phyloP scores from a whole-genome alignment of 2,329 filamentous ascomycete species.

The Helotiales sp. region DNA sequence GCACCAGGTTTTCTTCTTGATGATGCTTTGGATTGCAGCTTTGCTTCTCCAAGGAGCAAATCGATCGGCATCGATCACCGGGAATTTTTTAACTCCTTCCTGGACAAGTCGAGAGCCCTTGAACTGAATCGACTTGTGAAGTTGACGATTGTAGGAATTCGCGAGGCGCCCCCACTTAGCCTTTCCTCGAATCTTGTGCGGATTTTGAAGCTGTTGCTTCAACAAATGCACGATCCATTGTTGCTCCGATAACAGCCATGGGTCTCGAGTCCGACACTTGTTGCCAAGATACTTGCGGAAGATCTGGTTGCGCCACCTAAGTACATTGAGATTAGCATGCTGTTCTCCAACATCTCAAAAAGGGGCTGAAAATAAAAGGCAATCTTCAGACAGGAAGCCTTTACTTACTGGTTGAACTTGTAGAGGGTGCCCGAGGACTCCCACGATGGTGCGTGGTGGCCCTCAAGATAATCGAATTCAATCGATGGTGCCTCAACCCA shows the following conservation, averaged over 20 bases:
- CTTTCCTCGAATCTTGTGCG: neutral
- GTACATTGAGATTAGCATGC: neutral
- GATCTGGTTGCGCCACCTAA: neutral
- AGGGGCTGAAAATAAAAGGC: neutral
- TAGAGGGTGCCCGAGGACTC: neutral
- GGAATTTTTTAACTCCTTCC: neutral
- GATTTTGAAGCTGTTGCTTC: neutral
- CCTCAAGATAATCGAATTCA: neutral
- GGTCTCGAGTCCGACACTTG: neutral
- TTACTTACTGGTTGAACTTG: neutral
- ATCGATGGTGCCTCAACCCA: neutral
- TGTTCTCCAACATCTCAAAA: neutral
- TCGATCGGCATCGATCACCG: neutral
- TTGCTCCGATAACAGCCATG: neutral
- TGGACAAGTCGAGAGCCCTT: neutral
- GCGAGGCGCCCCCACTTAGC: neutral
- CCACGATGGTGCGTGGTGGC: neutral
- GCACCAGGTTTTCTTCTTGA: neutral
- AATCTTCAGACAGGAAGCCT: neutral
- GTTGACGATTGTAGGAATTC: neutral
- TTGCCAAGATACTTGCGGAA: neutral
- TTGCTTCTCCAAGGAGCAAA: neutral
- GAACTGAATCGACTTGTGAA: neutral
- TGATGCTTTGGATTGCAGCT: neutral
- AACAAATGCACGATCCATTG: neutral